Evolutionary conservation across 2,329 filamentous ascomycete species (phyloP).

Genomic region (Monosporascus sp.): DNA sequence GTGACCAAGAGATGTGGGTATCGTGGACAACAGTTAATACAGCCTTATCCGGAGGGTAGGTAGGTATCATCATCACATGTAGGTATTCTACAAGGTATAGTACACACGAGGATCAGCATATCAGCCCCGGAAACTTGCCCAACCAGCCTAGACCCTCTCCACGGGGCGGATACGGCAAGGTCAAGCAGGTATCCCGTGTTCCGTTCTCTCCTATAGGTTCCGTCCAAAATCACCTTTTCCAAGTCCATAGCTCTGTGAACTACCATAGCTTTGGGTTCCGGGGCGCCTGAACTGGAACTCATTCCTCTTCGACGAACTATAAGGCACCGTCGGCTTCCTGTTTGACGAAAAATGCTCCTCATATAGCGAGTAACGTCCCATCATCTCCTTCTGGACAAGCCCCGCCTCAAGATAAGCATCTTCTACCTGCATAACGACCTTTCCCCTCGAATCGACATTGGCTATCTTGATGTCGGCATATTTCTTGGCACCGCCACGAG

Average conservation of each 20-base stretch:
- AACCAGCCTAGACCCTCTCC: too few relatives aligned
- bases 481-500: slow-evolving; percentile 48
- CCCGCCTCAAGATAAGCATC: slow-evolving; percentile 33
- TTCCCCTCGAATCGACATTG: slow-evolving; percentile 44
- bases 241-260: slow-evolving; percentile 34
- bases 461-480: slow-evolving; percentile 42
- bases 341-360: slow-evolving; percentile 13
- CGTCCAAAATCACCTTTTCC: slow-evolving; percentile 1
- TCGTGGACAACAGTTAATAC: too few relatives aligned
- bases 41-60: neutral
- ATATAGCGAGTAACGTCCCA: slow-evolving; percentile 28
- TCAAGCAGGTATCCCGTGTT: neutral
- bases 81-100: neutral
- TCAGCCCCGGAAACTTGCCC: too few relatives aligned
- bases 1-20: too few relatives aligned
- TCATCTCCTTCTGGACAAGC: slow-evolving; percentile 41
- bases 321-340: slow-evolving; percentile 1
- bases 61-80: neutral
- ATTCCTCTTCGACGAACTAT: neutral
- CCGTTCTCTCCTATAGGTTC: neutral
- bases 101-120: neutral
- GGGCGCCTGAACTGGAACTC: neutral
- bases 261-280: slow-evolving; percentile 23
- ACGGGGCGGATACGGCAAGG: too few relatives aligned
- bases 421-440: slow-evolving; percentile 37